Evolutionary conservation across 176 grass and related monocot genomes (phyloP).

Genomic region (barley (Hordeum vulgare)): DNA sequence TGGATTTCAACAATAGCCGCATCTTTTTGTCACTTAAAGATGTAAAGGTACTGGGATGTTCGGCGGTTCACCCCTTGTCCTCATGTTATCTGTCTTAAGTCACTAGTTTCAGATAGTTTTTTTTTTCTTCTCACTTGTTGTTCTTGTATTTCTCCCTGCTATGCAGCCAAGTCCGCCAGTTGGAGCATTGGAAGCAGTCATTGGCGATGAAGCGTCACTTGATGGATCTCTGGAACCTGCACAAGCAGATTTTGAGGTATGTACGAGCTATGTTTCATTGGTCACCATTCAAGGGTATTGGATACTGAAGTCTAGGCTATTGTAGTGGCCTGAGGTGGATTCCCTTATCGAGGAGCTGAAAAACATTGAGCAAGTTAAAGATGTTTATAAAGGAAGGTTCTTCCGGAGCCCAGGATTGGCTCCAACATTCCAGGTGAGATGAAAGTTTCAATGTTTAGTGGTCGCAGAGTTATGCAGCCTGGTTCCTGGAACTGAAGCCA

Average conservation of each 20-base stretch:
- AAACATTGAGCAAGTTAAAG: slow-evolving; percentile 55
- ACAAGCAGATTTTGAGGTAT: slow-evolving; percentile 76
- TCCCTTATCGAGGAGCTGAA: slow-evolving; percentile 73
- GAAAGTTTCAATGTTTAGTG: neutral
- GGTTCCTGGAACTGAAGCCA: neutral
- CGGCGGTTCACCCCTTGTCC: neutral
- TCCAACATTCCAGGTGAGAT: slow-evolving; percentile 81
- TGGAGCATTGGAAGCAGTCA: slow-evolving; percentile 59
- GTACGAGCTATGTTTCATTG: neutral
- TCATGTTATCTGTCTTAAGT: neutral
- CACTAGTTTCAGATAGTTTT: neutral
- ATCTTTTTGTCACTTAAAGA: slow-evolving; percentile 92
- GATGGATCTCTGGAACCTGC: slow-evolving; percentile 61
- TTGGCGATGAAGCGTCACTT: slow-evolving; percentile 56
- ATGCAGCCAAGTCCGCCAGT: slow-evolving; percentile 51
- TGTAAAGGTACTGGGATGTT: slow-evolving; percentile 41
- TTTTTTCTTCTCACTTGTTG: neutral
- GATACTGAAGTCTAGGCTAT: neutral
- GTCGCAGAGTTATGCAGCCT: neutral
- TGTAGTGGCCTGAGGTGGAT: slow-evolving; percentile 91
- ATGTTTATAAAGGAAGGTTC: slow-evolving; percentile 83
- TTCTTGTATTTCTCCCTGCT: neutral
- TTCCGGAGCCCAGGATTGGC: slow-evolving; percentile 76
- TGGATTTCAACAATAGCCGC: slow-evolving; percentile 63
- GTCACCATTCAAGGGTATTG: neutral